These are phyloP conservation scores for Exophiala sp. DNA, from an alignment of 2,329 filamentous ascomycete species.

Conservation along the genomic window DNA sequence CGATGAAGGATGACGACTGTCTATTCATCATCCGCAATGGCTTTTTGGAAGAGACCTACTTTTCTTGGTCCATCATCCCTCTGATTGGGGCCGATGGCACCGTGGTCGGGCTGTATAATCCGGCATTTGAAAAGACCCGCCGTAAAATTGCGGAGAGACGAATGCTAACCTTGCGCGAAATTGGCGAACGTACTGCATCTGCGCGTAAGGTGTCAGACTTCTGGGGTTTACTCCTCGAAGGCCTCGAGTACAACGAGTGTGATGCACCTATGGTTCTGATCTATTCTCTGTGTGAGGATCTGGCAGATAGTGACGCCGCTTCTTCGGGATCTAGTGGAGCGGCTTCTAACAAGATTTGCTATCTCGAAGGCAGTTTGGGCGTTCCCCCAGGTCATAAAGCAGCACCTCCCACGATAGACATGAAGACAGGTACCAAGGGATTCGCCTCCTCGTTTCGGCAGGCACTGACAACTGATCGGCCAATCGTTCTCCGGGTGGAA, in stretches of 20 bases:
- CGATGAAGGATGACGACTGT: slow-evolving; percentile 77
- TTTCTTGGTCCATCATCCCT: slow-evolving; percentile 71
- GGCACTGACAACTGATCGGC: slow-evolving; percentile 62
- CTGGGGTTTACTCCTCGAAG: slow-evolving; percentile 64
- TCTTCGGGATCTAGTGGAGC: slow-evolving; percentile 65
- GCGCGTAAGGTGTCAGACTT: slow-evolving; percentile 68
- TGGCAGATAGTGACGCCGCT: slow-evolving; percentile 60
- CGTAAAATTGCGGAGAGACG: slow-evolving; percentile 71
- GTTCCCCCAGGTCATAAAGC: slow-evolving; percentile 59
- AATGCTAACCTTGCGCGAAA: slow-evolving; percentile 71
- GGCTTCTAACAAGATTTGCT: slow-evolving; percentile 56
- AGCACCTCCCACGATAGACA: slow-evolving; percentile 58
- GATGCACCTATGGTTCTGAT: slow-evolving; percentile 72
- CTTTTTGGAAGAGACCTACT: slow-evolving; percentile 72
- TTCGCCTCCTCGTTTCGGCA: slow-evolving; percentile 72
- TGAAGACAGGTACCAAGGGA: slow-evolving; percentile 63
- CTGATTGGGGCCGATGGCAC: slow-evolving; percentile 67
- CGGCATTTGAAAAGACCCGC: slow-evolving; percentile 73
- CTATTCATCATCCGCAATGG: slow-evolving; percentile 62
- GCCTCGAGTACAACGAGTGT: slow-evolving; percentile 65
- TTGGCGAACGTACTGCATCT: slow-evolving; percentile 66
- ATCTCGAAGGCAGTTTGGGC: slow-evolving; percentile 67
- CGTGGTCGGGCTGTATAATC: slow-evolving; percentile 72
- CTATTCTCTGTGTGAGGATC: slow-evolving; percentile 68
- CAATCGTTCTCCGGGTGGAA: slow-evolving; percentile 62